Conservation (phyloP, 176 grass and related monocot genomes). For the Lolium multiflorum region DNA sequence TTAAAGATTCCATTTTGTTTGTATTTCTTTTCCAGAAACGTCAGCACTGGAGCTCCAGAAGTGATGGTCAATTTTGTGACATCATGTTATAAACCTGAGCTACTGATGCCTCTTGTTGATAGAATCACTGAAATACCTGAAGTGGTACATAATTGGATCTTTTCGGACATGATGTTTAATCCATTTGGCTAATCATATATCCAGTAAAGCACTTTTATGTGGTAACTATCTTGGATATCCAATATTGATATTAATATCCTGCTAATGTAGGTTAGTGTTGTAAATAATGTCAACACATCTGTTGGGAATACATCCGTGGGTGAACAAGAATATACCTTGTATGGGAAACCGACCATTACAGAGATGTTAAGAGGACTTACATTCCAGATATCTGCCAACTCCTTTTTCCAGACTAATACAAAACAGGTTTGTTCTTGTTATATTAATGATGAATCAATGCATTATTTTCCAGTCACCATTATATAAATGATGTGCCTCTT, state of each 20-base stretch:
- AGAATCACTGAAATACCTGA: constrained; percentile 79
- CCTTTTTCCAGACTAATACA: constrained; percentile 98
- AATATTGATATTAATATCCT: constrained; percentile 34
- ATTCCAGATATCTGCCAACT: constrained; percentile 98
- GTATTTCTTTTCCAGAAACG: constrained; percentile 53
- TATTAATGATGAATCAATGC: constrained; percentile 4
- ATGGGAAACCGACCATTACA: constrained; percentile 83
- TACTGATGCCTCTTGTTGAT: constrained; percentile 72
- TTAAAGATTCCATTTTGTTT: constrained; percentile 35
- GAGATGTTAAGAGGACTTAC: constrained; percentile 94
- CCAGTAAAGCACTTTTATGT: neutral
- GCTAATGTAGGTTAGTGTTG: constrained; percentile 64
- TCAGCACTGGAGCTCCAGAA: constrained; percentile 74
- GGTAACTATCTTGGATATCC: constrained; percentile 27
- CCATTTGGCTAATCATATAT: constrained; percentile 5
- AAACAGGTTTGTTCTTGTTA: constrained; percentile 68
- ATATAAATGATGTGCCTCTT: constrained; percentile 1
- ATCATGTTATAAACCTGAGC: constrained; percentile 75
- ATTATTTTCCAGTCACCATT: neutral
- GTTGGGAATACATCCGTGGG: constrained; percentile 88
- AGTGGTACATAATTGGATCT: constrained; percentile 70
- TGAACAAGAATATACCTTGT: constrained; percentile 89
- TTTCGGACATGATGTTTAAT: constrained; percentile 24
- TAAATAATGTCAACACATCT: constrained; percentile 97
- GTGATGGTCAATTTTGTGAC: constrained; percentile 99